Base-by-base conservation (phyloP, 2,329 filamentous ascomycete genomes). In the Stagonosporopsis vannaccii region DNA sequence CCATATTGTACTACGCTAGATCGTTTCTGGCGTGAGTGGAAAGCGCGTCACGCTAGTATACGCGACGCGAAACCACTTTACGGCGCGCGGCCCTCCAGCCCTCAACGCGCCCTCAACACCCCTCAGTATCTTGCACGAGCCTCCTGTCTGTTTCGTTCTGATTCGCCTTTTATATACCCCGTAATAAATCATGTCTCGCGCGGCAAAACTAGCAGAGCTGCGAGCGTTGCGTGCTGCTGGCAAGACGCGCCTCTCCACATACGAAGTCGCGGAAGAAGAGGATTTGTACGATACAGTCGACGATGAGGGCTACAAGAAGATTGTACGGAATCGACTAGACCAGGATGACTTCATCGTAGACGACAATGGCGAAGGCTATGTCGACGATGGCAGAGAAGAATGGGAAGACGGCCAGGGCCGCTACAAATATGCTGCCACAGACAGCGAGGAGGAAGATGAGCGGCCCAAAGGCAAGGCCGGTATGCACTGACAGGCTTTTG, bases 281-380 rank as follows among this genome's bases (percentile, higher is more conserved):
- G 87, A 91, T 66, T 82, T 99, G 40, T 99, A 98, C 79, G 95
- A 98, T 61, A 93, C 96, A 70, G 92, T 99, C 43, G 93, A 98
- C 72, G 95, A 99, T 70, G 94, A 95, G 70, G 90, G 91, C 47
- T 99, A 99, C 82, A 97, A 97, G 81, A 96, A 96, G 75, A 89
- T 98, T 64, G 92, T 99, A 13, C 87, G 95, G 37, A 87, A 89
- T 52, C 89, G 95, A 42, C 82, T 99, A 47, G 91, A 98, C 72
- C 84, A 96, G 70, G 95, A 99, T 69, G 95, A 99, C 79, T 99
- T 99, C 71, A 94, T 99, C 48, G 93, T 99, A 58, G 95, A 98
- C 80, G 95, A 99, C 79, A 96, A 97, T 80, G 94, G 94, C 71
- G 92, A 94, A 74, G 94, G 95, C 33, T 99, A 99, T 71, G 94